Conservation (phyloP, 2,329 filamentous ascomycete species). For the Colletotrichum spinosum region DNA sequence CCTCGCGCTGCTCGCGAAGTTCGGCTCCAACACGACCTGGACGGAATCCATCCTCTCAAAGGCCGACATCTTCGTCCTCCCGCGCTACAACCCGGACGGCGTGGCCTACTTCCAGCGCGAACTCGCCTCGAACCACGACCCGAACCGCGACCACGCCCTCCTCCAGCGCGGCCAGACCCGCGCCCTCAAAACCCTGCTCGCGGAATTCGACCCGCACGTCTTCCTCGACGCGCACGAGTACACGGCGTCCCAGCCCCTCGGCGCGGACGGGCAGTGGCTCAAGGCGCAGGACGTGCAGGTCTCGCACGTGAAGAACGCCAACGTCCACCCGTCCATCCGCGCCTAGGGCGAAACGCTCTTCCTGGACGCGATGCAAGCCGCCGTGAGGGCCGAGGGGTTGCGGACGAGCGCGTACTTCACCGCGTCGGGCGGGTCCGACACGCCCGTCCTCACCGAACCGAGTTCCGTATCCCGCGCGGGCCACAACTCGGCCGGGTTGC, state of each 20-base stretch:
- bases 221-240: conserved; percentile 48
- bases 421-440: conserved; percentile 23
- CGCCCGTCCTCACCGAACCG: conserved; percentile 44
- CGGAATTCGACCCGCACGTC: conserved; percentile 44
- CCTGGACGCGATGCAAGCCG: conserved; percentile 41
- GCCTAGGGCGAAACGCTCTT: conserved; percentile 45
- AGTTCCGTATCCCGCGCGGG: conserved; percentile 39
- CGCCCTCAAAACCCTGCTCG: conserved; percentile 41
- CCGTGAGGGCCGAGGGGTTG: conserved; percentile 41
- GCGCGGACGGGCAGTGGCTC: conserved; percentile 24
- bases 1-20: too few relatives aligned
- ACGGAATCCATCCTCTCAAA: too few relatives aligned
- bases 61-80: too few relatives aligned
- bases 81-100: too few relatives aligned
- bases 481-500: conserved; percentile 34
- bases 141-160: too few relatives aligned
- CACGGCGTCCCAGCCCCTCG: conserved; percentile 33
- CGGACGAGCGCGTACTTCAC: conserved; percentile 46
- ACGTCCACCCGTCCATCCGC: conserved; percentile 45
- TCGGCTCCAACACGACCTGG: too few relatives aligned
- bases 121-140: too few relatives aligned
- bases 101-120: too few relatives aligned
- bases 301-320: conserved; percentile 48
- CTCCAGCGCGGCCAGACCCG: too few relatives aligned
- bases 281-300: conserved; percentile 44